These are phyloP conservation scores for Sergeia podlipaevii DNA, from an alignment of 208 protist species.

Conservation along the genomic window DNA sequence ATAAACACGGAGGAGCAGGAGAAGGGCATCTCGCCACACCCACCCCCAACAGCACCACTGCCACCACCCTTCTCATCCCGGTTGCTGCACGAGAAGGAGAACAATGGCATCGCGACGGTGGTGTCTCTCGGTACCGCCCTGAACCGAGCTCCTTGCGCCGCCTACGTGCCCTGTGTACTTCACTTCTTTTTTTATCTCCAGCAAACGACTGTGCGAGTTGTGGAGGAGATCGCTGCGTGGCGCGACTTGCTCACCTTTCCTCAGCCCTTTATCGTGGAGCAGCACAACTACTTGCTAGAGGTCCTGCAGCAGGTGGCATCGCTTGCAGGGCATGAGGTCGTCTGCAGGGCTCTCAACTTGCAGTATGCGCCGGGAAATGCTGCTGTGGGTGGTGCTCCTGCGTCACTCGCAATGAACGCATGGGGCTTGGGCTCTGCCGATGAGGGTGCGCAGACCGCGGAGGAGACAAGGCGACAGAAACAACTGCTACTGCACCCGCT, in stretches of 20 bases:
- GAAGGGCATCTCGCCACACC: too few species aligned
- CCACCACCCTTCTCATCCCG: not conserved
- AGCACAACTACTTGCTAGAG: constrained; percentile 38
- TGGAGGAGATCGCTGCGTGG: constrained; percentile 25
- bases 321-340: constrained; percentile 14
- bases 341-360: constrained; percentile 10
- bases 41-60: too few species aligned
- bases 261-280: constrained; percentile 33
- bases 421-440: too few species aligned
- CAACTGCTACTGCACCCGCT: not conserved
- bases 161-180: constrained; percentile 25
- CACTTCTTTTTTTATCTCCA: constrained; percentile 39
- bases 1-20: too few species aligned
- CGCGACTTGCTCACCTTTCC: constrained; percentile 10
- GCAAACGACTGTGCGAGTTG: constrained; percentile 25
- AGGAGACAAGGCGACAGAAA: not conserved
- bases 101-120: not conserved
- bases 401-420: not conserved
- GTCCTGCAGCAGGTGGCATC: constrained; percentile 25
- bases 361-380: constrained; percentile 10
- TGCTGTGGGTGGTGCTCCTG: not conserved
- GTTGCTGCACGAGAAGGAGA: not conserved
- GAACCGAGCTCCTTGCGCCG: not conserved
- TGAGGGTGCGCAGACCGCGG: too few species aligned
- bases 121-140: not conserved